Evolutionary conservation across 2,329 filamentous ascomycete genomes (phyloP).

Genomic region (Helminthosporium solani): DNA sequence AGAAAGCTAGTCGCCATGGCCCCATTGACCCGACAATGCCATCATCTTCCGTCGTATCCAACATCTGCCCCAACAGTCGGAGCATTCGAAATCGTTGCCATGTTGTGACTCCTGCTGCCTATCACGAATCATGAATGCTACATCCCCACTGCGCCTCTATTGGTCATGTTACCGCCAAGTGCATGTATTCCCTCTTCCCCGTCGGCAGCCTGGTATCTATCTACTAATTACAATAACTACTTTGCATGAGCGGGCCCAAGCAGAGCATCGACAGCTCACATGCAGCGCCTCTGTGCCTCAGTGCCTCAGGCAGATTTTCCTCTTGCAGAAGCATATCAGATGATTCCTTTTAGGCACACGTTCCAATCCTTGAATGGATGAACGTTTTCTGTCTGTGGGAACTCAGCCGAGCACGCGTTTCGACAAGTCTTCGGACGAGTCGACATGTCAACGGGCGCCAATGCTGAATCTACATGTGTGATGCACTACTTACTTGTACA

Average conservation of each 20-base stretch:
- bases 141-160: neutral
- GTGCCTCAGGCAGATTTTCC: neutral
- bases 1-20: constrained; percentile 13
- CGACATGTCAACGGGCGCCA: too few relatives aligned
- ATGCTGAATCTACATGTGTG: too few relatives aligned
- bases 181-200: constrained; percentile 1
- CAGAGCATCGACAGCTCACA: too few relatives aligned
- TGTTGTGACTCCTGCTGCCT: neutral
- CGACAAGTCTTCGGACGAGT: too few relatives aligned
- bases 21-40: constrained; percentile 13
- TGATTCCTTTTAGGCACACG: neutral
- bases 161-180: neutral
- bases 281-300: too few relatives aligned
- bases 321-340: neutral
- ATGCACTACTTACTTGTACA: too few relatives aligned
- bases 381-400: too few relatives aligned
- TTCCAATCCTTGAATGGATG: too few relatives aligned
- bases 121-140: neutral
- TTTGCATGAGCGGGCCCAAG: too few relatives aligned
- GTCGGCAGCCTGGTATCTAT: too few relatives aligned
- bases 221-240: too few relatives aligned
- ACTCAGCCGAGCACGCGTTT: too few relatives aligned
- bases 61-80: neutral
- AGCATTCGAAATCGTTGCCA: neutral
- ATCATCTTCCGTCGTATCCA: constrained; percentile 9